Evolutionary conservation across 805 yeast species (phyloP).

Genomic region (Metschnikowia amazonensis): DNA sequence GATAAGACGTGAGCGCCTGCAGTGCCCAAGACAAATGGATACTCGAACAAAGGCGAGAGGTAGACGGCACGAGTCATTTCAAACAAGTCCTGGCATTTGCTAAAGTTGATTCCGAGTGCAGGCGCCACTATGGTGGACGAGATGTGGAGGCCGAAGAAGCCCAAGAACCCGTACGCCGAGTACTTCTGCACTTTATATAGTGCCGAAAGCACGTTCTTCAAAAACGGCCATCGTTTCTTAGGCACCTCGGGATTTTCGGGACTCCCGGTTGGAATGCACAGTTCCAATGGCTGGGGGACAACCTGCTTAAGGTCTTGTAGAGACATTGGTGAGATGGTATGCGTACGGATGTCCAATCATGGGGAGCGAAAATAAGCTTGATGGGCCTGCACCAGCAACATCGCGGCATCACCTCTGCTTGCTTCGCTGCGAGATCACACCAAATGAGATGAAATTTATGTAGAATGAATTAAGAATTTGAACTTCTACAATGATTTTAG

Average conservation of each 20-base stretch:
- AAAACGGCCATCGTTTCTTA: slow-evolving; percentile 6
- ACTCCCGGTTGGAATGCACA: neutral
- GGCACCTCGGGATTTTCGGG: neutral
- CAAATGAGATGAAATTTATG: no score
- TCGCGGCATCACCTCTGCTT: neutral
- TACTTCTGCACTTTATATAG: slow-evolving; percentile 47
- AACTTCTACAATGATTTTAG: no score
- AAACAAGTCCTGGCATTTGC: slow-evolving; percentile 49
- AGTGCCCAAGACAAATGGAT: slow-evolving; percentile 44
- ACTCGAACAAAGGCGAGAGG: slow-evolving; percentile 50
- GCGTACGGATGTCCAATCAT: slow-evolving; percentile 1
- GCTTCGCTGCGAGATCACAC: no score
- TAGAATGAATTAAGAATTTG: no score
- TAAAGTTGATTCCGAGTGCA: slow-evolving; percentile 35
- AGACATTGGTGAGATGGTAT: slow-evolving; percentile 6
- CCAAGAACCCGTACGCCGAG: slow-evolving; percentile 54
- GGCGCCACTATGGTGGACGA: slow-evolving; percentile 55
- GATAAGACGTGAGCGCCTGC: slow-evolving; percentile 47
- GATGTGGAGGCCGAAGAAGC: slow-evolving; percentile 57
- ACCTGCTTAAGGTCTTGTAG: slow-evolving; percentile 13
- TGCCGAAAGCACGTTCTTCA: slow-evolving; percentile 9
- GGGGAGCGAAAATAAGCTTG: slow-evolving; percentile 6
- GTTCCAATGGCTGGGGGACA: slow-evolving; percentile 15
- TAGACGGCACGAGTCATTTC: slow-evolving; percentile 61
- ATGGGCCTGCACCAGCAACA: slow-evolving; percentile 2